These are phyloP conservation scores for Nemania sp. DNA, from an alignment of 2,329 filamentous ascomycete species.

Conservation along the genomic window DNA sequence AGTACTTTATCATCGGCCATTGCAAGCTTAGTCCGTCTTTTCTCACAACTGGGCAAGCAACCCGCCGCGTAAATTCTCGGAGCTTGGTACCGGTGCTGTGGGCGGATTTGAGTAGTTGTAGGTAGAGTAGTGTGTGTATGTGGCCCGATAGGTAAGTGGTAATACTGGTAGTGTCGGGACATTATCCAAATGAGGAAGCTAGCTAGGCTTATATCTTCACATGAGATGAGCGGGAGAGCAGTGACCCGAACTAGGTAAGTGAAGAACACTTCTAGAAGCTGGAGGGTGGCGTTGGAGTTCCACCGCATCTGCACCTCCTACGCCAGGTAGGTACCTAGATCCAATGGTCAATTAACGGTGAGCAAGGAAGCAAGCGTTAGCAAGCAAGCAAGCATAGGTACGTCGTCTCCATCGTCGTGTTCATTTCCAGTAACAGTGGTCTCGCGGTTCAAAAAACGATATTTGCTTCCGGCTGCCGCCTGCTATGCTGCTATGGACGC, in stretches of 20 bases:
- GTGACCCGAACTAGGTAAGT: not conserved
- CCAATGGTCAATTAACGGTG: constrained; percentile 18
- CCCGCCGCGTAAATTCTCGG: constrained; percentile 19
- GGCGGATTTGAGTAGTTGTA: constrained; percentile 20
- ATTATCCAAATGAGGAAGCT: constrained; percentile 21
- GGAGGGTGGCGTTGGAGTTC: constrained; percentile 12
- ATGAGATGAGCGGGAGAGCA: constrained; percentile 25
- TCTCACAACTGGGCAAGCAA: not conserved
- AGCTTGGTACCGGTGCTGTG: constrained; percentile 25
- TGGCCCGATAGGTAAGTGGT: constrained; percentile 14
- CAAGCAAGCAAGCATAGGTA: too few relatives aligned
- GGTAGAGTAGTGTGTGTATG: not conserved
- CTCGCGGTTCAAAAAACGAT: constrained; percentile 2
- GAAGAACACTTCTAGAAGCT: constrained; percentile 29
- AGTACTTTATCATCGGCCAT: constrained; percentile 1
- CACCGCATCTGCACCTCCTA: not conserved
- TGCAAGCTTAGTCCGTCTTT: constrained; percentile 13
- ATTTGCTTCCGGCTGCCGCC: not conserved
- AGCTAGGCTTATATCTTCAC: constrained; percentile 17
- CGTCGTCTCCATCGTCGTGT: not conserved
- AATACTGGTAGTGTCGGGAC: constrained; percentile 21
- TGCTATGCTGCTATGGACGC: not conserved
- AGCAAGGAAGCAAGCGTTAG: too few relatives aligned
- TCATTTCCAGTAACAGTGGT: not conserved
- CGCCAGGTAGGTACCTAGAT: not conserved